phyloP scores from a whole-genome alignment of 805 yeast species.

The Zygoascus biomembranicola region DNA sequence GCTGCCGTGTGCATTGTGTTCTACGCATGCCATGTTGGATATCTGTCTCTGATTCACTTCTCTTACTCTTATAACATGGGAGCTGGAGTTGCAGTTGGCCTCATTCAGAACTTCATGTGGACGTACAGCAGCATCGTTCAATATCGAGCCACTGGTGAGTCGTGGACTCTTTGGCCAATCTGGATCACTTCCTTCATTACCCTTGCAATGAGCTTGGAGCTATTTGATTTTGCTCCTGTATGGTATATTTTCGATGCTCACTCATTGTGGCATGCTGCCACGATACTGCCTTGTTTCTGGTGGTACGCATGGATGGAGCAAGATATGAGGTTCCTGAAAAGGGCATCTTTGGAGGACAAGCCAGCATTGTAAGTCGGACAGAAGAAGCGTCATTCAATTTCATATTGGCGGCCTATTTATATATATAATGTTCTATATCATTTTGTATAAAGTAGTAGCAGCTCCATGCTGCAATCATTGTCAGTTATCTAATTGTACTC shows the following conservation, averaged over 20 bases:
- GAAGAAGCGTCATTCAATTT: background rate
- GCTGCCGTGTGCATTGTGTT: conserved; percentile 38
- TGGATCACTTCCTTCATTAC: conserved; percentile 44
- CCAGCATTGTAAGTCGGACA: background rate
- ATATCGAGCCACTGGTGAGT: conserved; percentile 8
- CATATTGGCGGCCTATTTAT: background rate
- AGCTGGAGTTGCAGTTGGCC: conserved; percentile 73
- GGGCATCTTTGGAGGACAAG: background rate
- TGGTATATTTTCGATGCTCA: conserved; percentile 77
- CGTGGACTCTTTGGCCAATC: conserved; percentile 46
- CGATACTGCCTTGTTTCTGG: conserved; percentile 69
- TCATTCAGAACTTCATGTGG: conserved; percentile 62
- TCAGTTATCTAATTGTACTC: conserved; percentile 2
- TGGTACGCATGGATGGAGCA: conserved; percentile 50
- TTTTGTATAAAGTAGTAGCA: too few species aligned
- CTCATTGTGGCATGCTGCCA: conserved; percentile 86
- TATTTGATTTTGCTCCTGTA: conserved; percentile 80
- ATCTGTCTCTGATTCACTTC: conserved; percentile 63
- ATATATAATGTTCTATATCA: background rate
- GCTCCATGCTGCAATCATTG: too few species aligned
- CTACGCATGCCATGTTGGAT: conserved; percentile 55
- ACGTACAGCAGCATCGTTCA: conserved; percentile 26
- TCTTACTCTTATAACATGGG: conserved; percentile 91
- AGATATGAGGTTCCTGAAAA: conserved; percentile 21
- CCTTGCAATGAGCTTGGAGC: conserved; percentile 79